Evolutionary conservation across 2,329 filamentous ascomycete species (phyloP), one percentile per base, ranked within the genome.

Genomic region (Zasmidium cellare): DNA sequence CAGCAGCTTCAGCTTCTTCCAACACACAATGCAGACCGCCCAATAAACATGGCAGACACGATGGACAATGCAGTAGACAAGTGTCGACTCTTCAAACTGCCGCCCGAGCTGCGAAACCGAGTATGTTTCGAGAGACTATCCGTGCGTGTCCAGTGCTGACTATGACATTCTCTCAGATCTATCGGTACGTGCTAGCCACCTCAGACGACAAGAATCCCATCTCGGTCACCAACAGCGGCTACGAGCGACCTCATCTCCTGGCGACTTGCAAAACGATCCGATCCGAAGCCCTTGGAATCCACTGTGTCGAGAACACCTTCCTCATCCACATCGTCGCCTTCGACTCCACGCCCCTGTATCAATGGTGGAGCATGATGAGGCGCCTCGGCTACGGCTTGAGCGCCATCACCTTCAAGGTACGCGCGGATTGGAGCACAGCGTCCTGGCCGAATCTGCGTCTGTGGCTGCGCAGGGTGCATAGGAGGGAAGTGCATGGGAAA

Each of bases 241-340:
- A 47, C 44, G n/a, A 28, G 2, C 18, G 19, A 6, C 45, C 45
- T 3, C 3, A 24, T 22, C 53, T 61, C 0, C 35, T 48, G 5
- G 44, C 22, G 23, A 59, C 55, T 45, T 57, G 59, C 51, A 57
- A 61, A 18, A n/a, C 20, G 18, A 50, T 55, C 16, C 58, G 56
- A n/a, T 16, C 47, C 16, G 56, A 63, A 49, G 44, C 51, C 11
- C 20, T 44, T 9, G 28, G 49, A 14, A 59, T 66, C 22, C 63
- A 57, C 50, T 61, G 60, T 48, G 18, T 49, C 16, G 58, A 64
- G 35, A 62, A 61, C 54, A 58, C 49, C 7, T 65, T 64, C 56
- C 52, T 22, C 18, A 52, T 61, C 44, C 46, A 53, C n/a, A 35
- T 57, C 23, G 44, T 31, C 11, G 20, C 55, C 23, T 57, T 57